Conservation (phyloP, 2,329 filamentous ascomycete genomes). For the Talaromyces sp. region DNA sequence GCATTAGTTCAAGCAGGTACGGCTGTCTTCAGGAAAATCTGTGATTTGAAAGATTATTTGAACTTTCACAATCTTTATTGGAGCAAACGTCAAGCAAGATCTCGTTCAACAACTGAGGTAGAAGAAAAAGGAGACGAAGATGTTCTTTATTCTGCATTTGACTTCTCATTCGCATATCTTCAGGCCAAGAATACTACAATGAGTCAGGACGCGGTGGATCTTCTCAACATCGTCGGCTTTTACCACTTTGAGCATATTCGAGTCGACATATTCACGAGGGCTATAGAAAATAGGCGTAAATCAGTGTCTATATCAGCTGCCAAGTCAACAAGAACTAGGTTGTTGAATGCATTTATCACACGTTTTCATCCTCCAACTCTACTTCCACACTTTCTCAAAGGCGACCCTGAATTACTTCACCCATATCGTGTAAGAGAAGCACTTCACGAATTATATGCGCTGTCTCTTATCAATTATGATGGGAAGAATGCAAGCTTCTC, state of each 20-base stretch:
- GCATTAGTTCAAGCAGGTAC: constrained; percentile 29
- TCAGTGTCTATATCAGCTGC: not conserved
- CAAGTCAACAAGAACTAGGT: not conserved
- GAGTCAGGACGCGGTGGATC: constrained; percentile 18
- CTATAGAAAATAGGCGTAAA: constrained; percentile 13
- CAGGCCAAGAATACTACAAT: constrained; percentile 11
- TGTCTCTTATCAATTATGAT: constrained; percentile 23
- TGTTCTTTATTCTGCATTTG: constrained; percentile 13
- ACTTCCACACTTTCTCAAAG: constrained; percentile 9
- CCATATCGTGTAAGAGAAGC: constrained; percentile 18
- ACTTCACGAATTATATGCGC: constrained; percentile 18
- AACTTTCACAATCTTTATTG: constrained; percentile 18
- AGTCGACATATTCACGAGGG: constrained; percentile 18
- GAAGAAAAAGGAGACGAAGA: not conserved
- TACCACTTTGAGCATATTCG: constrained; percentile 17
- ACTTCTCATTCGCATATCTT: constrained; percentile 14
- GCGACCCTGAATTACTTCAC: not conserved
- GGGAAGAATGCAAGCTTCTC: constrained; percentile 24
- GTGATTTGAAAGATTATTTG: constrained; percentile 26
- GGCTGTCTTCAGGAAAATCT: constrained; percentile 23
- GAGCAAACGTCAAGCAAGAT: not conserved
- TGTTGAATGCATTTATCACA: not conserved
- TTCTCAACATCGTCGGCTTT: constrained; percentile 19
- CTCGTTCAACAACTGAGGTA: not conserved
- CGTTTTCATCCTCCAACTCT: constrained; percentile 10